Evolutionary conservation across 257 asterid species (phyloP).

Genomic region (Nicotiana tabacum): DNA sequence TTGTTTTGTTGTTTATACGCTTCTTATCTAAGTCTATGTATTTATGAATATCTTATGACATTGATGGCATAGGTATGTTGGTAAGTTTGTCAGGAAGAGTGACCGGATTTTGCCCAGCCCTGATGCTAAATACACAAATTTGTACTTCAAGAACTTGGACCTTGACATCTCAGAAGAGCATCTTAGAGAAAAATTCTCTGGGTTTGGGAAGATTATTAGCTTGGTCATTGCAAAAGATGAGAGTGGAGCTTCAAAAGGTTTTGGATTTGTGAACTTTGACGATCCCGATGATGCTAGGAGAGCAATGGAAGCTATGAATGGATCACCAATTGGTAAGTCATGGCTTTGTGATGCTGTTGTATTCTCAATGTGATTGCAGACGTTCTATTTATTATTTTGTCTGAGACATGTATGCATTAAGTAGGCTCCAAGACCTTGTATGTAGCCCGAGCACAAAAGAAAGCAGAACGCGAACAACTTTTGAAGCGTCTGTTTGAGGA

Average conservation of each 20-base stretch:
- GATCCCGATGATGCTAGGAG: constrained; percentile 42
- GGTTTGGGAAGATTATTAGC: constrained; percentile 40
- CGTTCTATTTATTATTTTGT: not conserved
- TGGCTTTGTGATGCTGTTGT: not conserved
- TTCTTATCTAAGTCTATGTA: not conserved
- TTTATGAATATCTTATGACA: not conserved
- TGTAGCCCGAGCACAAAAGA: constrained; percentile 82
- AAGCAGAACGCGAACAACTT: constrained; percentile 61
- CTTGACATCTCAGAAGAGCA: constrained; percentile 34
- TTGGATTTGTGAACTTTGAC: constrained; percentile 53
- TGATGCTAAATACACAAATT: constrained; percentile 13
- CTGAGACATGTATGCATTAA: not conserved
- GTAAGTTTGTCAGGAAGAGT: constrained; percentile 13
- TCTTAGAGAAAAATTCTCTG: constrained; percentile 39
- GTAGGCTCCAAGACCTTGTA: constrained; percentile 69
- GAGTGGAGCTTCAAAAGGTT: constrained; percentile 42
- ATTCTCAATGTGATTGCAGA: not conserved
- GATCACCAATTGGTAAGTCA: constrained; percentile 56
- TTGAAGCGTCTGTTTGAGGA: constrained; percentile 68
- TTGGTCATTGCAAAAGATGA: constrained; percentile 39
- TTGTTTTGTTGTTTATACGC: not conserved
- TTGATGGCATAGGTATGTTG: constrained; percentile 30
- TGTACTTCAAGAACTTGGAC: constrained; percentile 48
- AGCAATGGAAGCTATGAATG: constrained; percentile 42
- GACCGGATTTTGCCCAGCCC: constrained; percentile 7